Evolutionary conservation across 208 protist species (phyloP), one percentile per base, ranked within the genome.

Genomic region (Vickermania ingenoplastis): DNA sequence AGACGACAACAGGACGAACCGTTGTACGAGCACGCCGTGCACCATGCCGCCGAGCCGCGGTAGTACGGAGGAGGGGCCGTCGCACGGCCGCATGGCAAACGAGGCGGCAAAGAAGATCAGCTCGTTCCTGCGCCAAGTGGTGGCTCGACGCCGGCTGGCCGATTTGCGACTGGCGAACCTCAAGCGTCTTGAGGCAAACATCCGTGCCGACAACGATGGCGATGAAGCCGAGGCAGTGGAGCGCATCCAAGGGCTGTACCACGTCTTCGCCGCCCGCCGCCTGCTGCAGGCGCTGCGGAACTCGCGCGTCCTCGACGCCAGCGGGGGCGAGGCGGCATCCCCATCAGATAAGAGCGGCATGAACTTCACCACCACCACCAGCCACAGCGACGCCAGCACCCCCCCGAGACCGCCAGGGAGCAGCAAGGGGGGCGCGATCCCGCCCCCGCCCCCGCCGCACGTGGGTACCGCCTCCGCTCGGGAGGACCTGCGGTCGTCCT

Each of bases 191-290:
- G 57, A 50, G 29, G 57, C 55, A 23, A 63, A 79, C 31, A 49
- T 76, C 26, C 66, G 61, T 1, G 66, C 57, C 2, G 74, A 74
- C 57, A 69, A 66, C 50, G 30, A 71, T 11, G 69, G 71, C 30
- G 41, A 87, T 36, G 49, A 65, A 31, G 79, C 82, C 0, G 88
- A 82, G 2, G 59, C 62, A 11, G 56, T 53, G 36, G 36, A 45
- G 36, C 36, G 36, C 21, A 87, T 95, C 25, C 80, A 87, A 50
- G 74, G 78, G 11, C 49, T 91, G 17, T 81, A 71, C 45, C 81
- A 80, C 48, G 82, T 82, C 21, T 69, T 89, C 54, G 59, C 63
- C 21, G 73, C 57, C 14, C 72, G 86, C 1, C 49, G 52, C 1
- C 57, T 58, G 14, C 64, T 71, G 28, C 25, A 31, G n/a, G 71